Evolutionary conservation across 2,329 filamentous ascomycete genomes (phyloP).

Genomic region (Aureobasidium sp.): DNA sequence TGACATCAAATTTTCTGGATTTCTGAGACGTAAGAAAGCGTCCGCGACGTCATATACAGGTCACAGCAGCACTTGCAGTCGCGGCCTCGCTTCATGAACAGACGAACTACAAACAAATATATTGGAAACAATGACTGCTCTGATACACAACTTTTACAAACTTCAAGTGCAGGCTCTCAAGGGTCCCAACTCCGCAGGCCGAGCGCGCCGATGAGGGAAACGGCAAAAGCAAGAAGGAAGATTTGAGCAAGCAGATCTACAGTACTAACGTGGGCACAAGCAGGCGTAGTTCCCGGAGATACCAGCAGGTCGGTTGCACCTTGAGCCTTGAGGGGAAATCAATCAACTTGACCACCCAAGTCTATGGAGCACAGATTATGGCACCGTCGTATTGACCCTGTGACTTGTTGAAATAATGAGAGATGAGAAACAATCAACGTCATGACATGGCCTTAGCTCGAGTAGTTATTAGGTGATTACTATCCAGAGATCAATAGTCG

Average conservation of each 20-base stretch:
- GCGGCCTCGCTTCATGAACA: background rate
- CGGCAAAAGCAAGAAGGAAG: conserved; percentile 3
- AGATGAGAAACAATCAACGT: background rate
- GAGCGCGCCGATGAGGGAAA: background rate
- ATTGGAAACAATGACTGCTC: background rate
- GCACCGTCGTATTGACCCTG: background rate
- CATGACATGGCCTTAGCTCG: background rate
- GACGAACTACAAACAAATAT: background rate
- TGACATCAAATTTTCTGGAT: background rate
- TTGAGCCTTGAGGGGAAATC: background rate
- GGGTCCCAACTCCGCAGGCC: background rate
- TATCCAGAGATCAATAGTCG: background rate
- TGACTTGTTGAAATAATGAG: background rate
- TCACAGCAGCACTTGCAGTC: background rate
- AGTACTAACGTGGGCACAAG: too few species aligned
- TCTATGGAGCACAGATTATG: background rate
- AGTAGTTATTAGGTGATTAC: background rate
- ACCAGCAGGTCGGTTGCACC: conserved; percentile 4
- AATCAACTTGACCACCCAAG: background rate
- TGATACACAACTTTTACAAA: too few species aligned
- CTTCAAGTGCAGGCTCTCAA: background rate
- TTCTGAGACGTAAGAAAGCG: background rate
- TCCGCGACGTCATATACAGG: background rate
- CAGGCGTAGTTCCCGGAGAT: background rate
- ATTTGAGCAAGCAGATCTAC: conserved; percentile 3